These are phyloP conservation scores for Penicillium italicum DNA, from an alignment of 2,329 filamentous ascomycete genomes.

Conservation along the genomic window DNA sequence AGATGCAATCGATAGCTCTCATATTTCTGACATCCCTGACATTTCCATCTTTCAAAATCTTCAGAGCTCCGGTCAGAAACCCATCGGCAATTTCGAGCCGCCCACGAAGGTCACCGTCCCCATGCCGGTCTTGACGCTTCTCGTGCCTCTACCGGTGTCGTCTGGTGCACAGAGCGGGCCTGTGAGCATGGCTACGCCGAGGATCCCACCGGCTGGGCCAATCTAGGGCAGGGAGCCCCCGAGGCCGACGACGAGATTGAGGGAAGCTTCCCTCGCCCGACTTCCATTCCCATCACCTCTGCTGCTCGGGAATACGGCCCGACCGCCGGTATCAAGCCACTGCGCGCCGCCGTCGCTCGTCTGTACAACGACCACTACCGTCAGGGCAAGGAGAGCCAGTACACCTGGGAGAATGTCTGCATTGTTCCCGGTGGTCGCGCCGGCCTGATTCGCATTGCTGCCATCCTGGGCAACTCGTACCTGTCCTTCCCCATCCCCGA, in stretches of 20 bases:
- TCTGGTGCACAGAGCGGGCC: constrained; percentile 71
- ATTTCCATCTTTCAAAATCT: constrained; percentile 2
- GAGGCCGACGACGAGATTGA: constrained; percentile 91
- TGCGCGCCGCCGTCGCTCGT: constrained; percentile 82
- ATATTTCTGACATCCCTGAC: background rate
- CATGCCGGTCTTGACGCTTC: constrained; percentile 88
- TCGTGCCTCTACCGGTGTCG: constrained; percentile 85
- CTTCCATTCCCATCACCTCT: constrained; percentile 71
- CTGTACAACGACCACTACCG: constrained; percentile 93
- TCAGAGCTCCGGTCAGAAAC: constrained; percentile 77
- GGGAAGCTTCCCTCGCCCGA: constrained; percentile 80
- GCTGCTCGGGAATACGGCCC: constrained; percentile 86
- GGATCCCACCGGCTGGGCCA: constrained; percentile 79
- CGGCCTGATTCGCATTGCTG: constrained; percentile 89
- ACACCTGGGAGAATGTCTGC: constrained; percentile 96
- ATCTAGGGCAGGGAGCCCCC: constrained; percentile 88
- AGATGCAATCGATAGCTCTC: background rate
- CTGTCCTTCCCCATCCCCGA: constrained; percentile 92
- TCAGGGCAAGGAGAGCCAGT: constrained; percentile 79
- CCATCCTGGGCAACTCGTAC: constrained; percentile 87
- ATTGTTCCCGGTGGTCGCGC: constrained; percentile 93
- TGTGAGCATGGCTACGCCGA: constrained; percentile 85
- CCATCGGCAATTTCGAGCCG: constrained; percentile 82
- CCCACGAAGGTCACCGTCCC: constrained; percentile 84
- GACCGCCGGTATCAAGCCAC: constrained; percentile 86